phyloP scores from a whole-genome alignment of 1,139 yeast genomes.

The Suhomyces taliae region DNA sequence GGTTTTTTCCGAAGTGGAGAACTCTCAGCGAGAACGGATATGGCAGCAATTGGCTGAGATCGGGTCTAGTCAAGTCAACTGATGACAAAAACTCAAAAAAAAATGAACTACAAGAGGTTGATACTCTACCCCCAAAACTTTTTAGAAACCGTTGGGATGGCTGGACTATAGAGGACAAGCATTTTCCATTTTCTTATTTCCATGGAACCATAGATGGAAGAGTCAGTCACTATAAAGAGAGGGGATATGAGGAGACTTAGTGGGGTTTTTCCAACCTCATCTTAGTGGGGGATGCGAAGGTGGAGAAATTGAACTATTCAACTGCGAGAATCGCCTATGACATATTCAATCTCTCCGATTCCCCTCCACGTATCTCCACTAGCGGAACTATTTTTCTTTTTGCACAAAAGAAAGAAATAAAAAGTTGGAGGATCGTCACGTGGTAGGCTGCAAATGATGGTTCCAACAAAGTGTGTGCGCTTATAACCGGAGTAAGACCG shows the following conservation, averaged over 20 bases:
- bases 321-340: background rate
- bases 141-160: too few species aligned
- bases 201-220: too few species aligned
- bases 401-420: background rate
- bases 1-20: constrained; percentile 9
- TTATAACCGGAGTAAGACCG: background rate
- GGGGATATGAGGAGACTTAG: background rate
- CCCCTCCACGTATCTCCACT: background rate
- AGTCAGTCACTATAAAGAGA: background rate
- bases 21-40: background rate
- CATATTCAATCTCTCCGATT: background rate
- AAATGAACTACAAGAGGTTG: too few species aligned
- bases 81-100: too few species aligned
- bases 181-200: too few species aligned
- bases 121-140: background rate
- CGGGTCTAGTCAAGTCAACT: background rate
- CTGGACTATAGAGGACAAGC: too few species aligned
- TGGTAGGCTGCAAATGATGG: background rate
- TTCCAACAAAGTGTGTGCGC: too few species aligned
- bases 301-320: background rate
- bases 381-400: background rate
- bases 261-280: background rate
- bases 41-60: constrained; percentile 1
- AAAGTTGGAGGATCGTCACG: background rate
- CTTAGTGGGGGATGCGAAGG: background rate